Evolutionary conservation across 768 basidiomycete species (phyloP).

Genomic region (Podaxis mareebaensis): DNA sequence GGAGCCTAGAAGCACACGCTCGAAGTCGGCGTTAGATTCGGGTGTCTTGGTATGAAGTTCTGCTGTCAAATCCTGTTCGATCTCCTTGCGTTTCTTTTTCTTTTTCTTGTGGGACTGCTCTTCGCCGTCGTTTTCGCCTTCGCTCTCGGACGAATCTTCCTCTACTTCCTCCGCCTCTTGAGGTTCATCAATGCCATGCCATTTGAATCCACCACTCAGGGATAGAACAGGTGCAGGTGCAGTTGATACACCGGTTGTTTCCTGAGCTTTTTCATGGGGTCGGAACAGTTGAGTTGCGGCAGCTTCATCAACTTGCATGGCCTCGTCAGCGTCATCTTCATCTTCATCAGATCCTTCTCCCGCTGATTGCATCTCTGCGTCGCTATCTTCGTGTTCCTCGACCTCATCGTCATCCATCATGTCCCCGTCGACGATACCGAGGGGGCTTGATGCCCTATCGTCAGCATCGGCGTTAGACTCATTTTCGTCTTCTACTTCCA

Average conservation of each 20-base stretch:
- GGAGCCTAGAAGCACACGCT: constrained; percentile 87
- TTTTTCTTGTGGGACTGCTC: constrained; percentile 57
- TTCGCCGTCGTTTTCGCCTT: constrained; percentile 45
- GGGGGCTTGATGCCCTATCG: constrained; percentile 21
- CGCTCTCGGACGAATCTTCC: constrained; percentile 41
- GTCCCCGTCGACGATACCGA: constrained; percentile 22
- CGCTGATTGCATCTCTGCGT: constrained; percentile 12
- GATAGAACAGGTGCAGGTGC: constrained; percentile 42
- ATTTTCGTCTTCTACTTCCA: constrained; percentile 33
- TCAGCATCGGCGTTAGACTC: constrained; percentile 30
- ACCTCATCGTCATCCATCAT: constrained; percentile 23
- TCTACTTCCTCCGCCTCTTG: constrained; percentile 38
- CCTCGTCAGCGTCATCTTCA: constrained; percentile 33
- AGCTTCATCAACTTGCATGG: constrained; percentile 49
- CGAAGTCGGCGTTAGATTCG: constrained; percentile 93
- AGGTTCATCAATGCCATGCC: constrained; percentile 47
- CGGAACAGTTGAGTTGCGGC: constrained; percentile 27
- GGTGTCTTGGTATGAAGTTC: constrained; percentile 86
- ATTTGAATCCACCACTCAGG: constrained; percentile 67
- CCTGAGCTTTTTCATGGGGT: constrained; percentile 11
- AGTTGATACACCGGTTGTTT: constrained; percentile 14
- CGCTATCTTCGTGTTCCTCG: constrained; percentile 17
- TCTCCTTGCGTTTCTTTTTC: constrained; percentile 67
- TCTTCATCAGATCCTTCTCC: constrained; percentile 1
- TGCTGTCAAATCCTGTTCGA: constrained; percentile 80